Conservation (phyloP, 169 alveolate genomes). For the Babesia ovis region DNA sequence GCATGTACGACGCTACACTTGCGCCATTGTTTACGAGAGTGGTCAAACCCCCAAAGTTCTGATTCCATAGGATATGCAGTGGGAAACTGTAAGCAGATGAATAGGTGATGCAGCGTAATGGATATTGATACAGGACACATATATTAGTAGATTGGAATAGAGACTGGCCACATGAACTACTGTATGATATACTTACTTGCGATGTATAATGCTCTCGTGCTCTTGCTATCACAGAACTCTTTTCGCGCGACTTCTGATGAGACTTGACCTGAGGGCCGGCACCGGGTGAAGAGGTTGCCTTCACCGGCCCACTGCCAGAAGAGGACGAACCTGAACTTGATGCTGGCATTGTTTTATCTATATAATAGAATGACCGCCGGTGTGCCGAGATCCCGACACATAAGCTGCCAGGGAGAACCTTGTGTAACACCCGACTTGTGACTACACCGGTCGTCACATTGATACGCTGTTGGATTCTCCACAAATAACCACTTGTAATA, state of each 20-base stretch:
- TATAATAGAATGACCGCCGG: too few species aligned
- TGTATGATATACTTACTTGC: constrained; percentile 27
- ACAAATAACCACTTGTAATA: too few species aligned
- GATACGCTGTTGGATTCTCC: too few species aligned
- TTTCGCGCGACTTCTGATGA: constrained; percentile 59
- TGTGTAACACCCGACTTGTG: too few species aligned
- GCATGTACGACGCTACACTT: constrained; percentile 76
- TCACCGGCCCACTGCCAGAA: not conserved
- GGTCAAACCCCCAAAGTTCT: constrained; percentile 76
- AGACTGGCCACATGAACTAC: not conserved
- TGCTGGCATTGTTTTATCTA: not conserved
- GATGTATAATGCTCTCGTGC: constrained; percentile 55
- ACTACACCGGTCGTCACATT: too few species aligned
- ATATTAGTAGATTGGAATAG: constrained; percentile 4
- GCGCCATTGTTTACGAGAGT: constrained; percentile 68
- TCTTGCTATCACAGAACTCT: constrained; percentile 55
- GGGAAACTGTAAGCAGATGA: constrained; percentile 75
- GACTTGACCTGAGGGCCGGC: constrained; percentile 26
- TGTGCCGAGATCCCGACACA: too few species aligned
- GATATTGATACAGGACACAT: not conserved
- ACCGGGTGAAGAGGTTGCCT: not conserved
- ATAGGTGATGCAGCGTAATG: not conserved
- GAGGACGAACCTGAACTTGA: not conserved
- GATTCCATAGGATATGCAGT: constrained; percentile 76
- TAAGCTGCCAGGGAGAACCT: too few species aligned